Evolutionary conservation across 192 early-diverging fungal genomes (phyloP), one percentile per base, ranked within the genome.

Genomic region (Podila clonocystis): DNA sequence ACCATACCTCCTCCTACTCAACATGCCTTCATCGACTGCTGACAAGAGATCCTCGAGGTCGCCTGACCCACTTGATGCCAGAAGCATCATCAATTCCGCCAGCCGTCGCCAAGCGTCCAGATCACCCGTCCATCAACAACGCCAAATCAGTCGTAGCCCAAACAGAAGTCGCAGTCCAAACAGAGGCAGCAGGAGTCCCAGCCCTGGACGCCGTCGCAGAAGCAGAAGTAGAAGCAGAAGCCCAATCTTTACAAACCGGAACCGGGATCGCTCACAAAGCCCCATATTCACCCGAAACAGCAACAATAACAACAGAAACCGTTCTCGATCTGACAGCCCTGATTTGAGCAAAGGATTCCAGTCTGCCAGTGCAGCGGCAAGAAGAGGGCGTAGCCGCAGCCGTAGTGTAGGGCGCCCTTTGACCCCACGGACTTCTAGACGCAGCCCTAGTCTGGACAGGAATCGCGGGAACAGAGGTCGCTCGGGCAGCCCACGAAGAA

Each of bases 141-240:
- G 24, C 5, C 52, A 26, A 9, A 12, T n/a, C 22, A 55, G 67
- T 24, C 67, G 67, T 22, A 68, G 67, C 36, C 45, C 24, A 41
- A 67, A 3, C 30, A 13, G 20, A 20, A 26, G 50, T 33, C 55
- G 67, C 22, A 58, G 65, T 22, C 19, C 50, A 20, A 34, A n/a
- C 30, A 9, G 52, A 3, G 15, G 52, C 20, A 41, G 67, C 28
- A 38, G 58, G 15, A 61, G 62, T 19, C 62, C 38, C 17, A 38
- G 30, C 38, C 62, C 30, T 34, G 19, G 38, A 28, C 63, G 45
- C 24, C 26, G 49, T 41, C 63, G 63, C 4, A 63, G 33, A 24
- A 63, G 60, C 60, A 62, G 28, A 62, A 62, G 61, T 5, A 30
- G 31, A 62, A 34, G 62, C 34, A 63, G 36, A 63, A 63, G 33